These are phyloP conservation scores for Chaetothyriales sp. DNA, from an alignment of 2,329 filamentous ascomycete genomes.

Conservation along the genomic window DNA sequence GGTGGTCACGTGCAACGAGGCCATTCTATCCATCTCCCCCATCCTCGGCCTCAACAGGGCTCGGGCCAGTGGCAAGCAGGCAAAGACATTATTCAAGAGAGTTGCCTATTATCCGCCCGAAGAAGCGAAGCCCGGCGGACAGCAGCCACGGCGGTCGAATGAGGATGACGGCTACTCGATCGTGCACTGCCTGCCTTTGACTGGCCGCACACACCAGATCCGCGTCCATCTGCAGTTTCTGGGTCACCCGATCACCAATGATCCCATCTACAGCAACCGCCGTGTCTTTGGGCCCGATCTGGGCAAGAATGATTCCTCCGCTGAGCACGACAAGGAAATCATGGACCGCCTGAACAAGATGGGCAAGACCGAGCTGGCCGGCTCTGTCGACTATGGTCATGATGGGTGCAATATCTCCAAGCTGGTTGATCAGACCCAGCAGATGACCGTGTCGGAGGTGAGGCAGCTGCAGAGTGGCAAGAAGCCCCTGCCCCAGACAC, in stretches of 20 bases:
- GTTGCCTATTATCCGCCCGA: conserved; percentile 73
- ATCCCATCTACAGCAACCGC: conserved; percentile 93
- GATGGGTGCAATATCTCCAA: conserved; percentile 8
- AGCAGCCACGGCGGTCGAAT: not conserved
- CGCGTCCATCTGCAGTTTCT: conserved; percentile 89
- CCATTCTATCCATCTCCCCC: conserved; percentile 84
- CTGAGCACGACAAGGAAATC: conserved; percentile 74
- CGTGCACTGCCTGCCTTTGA: conserved; percentile 84
- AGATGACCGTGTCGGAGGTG: conserved; percentile 16
- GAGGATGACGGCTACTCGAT: conserved; percentile 61
- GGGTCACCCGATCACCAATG: conserved; percentile 90
- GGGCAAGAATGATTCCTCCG: conserved; percentile 52
- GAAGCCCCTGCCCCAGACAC: not conserved
- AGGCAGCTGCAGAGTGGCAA: conserved; percentile 3
- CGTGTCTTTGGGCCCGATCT: conserved; percentile 77
- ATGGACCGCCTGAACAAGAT: conserved; percentile 73
- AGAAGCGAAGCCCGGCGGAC: not conserved
- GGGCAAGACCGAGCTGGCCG: conserved; percentile 86
- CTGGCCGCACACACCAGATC: conserved; percentile 86
- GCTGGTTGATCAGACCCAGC: conserved; percentile 15
- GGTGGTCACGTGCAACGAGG: conserved; percentile 82
- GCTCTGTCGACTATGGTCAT: conserved; percentile 72
- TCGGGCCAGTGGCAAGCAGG: conserved; percentile 81
- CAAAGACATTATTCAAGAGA: conserved; percentile 79
- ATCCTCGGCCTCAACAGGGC: conserved; percentile 90